Conservation (phyloP, 805 yeast genomes). For the Candida pini region DNA sequence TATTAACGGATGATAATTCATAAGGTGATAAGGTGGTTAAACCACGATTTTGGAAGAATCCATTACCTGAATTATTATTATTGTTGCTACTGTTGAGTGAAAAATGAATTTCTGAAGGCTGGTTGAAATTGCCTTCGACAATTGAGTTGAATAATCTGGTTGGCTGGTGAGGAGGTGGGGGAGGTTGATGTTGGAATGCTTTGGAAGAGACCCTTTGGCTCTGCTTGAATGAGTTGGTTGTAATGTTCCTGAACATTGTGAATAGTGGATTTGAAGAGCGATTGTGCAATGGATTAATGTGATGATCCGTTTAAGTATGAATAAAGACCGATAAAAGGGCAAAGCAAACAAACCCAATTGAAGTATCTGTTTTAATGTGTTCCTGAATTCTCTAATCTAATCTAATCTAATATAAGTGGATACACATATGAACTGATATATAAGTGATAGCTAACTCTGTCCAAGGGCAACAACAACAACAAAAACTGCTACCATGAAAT, state of each 20-base stretch:
- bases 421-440: not conserved
- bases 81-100: conserved; percentile 7
- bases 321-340: not conserved
- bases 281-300: too few species aligned
- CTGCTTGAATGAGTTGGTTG: conserved; percentile 26
- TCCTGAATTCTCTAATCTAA: not conserved
- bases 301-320: not conserved
- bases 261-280: not conserved
- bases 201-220: conserved; percentile 29
- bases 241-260: conserved; percentile 26
- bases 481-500: too few species aligned
- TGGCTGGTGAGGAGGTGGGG: conserved; percentile 22
- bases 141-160: conserved; percentile 18
- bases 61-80: not conserved
- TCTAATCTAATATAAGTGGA: not conserved
- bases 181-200: conserved; percentile 26
- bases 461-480: too few species aligned
- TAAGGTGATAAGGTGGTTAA: too few species aligned
- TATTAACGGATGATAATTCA: too few species aligned
- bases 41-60: too few species aligned
- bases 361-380: not conserved
- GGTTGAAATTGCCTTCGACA: conserved; percentile 13
- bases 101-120: not conserved
- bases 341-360: not conserved
- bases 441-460: not conserved